Conservation (phyloP, 306 rosid species). For the Datisca glomerata region DNA sequence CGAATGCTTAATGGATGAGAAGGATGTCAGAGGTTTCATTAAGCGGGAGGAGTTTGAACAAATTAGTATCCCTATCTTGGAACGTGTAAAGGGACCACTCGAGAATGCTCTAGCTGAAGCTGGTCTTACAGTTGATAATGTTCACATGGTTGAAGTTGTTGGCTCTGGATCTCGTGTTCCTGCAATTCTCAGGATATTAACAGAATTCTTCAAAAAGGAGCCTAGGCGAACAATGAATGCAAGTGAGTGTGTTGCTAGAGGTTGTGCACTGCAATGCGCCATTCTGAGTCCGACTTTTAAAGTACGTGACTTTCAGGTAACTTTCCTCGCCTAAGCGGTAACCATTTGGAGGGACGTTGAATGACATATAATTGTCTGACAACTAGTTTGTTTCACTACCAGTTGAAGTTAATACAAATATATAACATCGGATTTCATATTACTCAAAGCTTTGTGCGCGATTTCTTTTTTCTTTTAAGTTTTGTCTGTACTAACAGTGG, state of each 20-base stretch:
- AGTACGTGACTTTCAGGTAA: constrained; percentile 91
- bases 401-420: too few species aligned
- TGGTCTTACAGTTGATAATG: constrained; percentile 52
- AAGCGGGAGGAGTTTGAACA: constrained; percentile 92
- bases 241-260: constrained; percentile 90
- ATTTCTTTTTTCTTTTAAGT: neutral
- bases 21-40: constrained; percentile 73
- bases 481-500: too few species aligned
- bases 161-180: constrained; percentile 96
- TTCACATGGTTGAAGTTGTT: constrained; percentile 78
- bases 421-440: too few species aligned
- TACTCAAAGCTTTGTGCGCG: too few species aligned
- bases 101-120: constrained; percentile 88
- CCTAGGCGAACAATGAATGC: constrained; percentile 98
- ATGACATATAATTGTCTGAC: too few species aligned
- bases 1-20: constrained; percentile 95
- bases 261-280: constrained; percentile 93
- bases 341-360: too few species aligned
- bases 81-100: constrained; percentile 77
- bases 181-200: constrained; percentile 65
- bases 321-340: neutral
- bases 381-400: too few species aligned
- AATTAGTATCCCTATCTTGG: constrained; percentile 67
- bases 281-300: constrained; percentile 93
- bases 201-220: constrained; percentile 80